Conservation (phyloP, 2,329 filamentous ascomycete species). For the Taxawa tesnikishii region DNA sequence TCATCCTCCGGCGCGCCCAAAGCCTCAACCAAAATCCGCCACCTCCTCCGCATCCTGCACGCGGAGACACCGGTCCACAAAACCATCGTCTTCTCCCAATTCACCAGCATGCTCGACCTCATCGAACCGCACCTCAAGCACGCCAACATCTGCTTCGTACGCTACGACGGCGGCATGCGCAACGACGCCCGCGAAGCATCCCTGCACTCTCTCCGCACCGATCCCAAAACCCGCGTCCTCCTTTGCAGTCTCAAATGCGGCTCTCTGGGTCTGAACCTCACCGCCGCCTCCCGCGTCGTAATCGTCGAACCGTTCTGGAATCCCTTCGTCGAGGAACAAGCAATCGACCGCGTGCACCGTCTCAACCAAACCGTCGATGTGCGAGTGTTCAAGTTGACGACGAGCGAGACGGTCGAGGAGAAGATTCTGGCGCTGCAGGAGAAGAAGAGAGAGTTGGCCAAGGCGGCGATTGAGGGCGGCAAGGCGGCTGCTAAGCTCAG, state of each 20-base stretch:
- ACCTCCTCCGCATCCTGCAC: constrained; percentile 68
- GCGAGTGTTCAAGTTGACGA: constrained; percentile 85
- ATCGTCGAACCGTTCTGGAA: constrained; percentile 99
- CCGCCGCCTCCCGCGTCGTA: constrained; percentile 82
- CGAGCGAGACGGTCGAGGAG: constrained; percentile 79
- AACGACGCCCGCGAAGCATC: constrained; percentile 88
- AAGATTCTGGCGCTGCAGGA: constrained; percentile 90
- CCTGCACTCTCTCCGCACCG: constrained; percentile 61
- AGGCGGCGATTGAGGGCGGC: constrained; percentile 76
- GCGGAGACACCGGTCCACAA: constrained; percentile 75
- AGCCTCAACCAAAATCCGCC: constrained; percentile 77
- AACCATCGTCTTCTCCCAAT: constrained; percentile 97
- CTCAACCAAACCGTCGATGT: constrained; percentile 94
- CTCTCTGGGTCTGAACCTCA: constrained; percentile 84
- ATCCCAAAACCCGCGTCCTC: constrained; percentile 65
- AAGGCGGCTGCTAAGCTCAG: constrained; percentile 73
- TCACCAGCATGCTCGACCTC: constrained; percentile 95
- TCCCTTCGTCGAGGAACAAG: constrained; percentile 93
- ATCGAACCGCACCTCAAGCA: constrained; percentile 80
- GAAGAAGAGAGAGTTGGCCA: constrained; percentile 83
- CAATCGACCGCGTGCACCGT: constrained; percentile 96
- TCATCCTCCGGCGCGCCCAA: constrained; percentile 5
- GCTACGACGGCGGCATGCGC: constrained; percentile 91
- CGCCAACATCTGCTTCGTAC: constrained; percentile 64
- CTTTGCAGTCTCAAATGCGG: constrained; percentile 93